These are phyloP conservation scores for Trichoderma gracile DNA, from an alignment of 2,329 filamentous ascomycete genomes.

Conservation along the genomic window DNA sequence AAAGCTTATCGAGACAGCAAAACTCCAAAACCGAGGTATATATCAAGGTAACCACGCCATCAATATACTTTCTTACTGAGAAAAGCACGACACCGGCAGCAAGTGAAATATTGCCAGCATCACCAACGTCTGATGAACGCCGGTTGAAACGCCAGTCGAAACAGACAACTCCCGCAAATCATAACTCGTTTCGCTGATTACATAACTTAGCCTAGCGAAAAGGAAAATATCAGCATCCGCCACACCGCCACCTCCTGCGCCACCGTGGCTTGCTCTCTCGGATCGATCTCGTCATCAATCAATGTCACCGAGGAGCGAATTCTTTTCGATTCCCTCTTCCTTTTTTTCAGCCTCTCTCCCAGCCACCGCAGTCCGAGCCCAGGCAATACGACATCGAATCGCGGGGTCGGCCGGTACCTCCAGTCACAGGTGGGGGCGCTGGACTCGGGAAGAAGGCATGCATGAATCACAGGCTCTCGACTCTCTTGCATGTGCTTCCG, in stretches of 20 bases:
- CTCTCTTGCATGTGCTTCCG: constrained; percentile 4
- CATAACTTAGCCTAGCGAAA: background rate
- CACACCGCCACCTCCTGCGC: background rate
- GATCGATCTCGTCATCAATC: constrained; percentile 10
- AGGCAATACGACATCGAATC: background rate
- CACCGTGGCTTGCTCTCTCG: constrained; percentile 6
- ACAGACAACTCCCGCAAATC: constrained; percentile 1
- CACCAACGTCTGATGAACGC: constrained; percentile 11
- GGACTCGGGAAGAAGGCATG: background rate
- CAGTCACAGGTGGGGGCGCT: constrained; percentile 6
- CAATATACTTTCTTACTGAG: no score
- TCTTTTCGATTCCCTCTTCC: background rate
- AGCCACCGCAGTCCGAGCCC: constrained; percentile 16
- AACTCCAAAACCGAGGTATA: no score
- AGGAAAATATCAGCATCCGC: background rate
- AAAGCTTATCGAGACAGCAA: no score
- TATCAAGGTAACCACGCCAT: no score
- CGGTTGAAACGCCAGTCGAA: constrained; percentile 15
- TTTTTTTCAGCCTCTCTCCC: constrained; percentile 2
- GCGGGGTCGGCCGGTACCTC: constrained; percentile 8
- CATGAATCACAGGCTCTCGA: constrained; percentile 12
- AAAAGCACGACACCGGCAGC: no score
- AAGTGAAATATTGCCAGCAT: background rate
- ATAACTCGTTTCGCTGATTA: background rate
- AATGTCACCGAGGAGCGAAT: background rate